Evolutionary conservation across 1,139 yeast genomes (phyloP), one percentile per base, ranked within the genome.

Genomic region (Yamadazyma songkhlaensis): DNA sequence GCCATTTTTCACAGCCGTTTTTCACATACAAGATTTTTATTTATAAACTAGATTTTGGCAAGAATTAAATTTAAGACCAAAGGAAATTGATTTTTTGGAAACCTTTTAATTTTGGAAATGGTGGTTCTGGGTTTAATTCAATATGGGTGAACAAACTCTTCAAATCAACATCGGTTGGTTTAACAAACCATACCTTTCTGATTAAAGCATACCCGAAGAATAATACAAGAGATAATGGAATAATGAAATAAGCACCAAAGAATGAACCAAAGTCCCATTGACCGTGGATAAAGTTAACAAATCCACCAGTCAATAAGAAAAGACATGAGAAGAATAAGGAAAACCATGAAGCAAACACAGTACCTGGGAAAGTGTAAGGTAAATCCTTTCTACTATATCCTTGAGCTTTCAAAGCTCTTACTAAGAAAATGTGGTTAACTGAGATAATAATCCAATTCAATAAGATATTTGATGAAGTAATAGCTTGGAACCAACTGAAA

Each of bases 391-490:
- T 34, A 2, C 60, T 54, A 44, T 59, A 60, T 5, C 68, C 69
- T 49, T 67, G 73, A 25, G 42, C 50, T n/a, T 51, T 56, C 44
- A 67, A 53, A 1, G 72, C 74, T 40, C 54, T 51, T 45, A 72
- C 59, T 49, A 67, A 65, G 32, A 70, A 48, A 29, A 63, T 57
- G 38, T 65, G 62, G 43, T n/a, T 39, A 41, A 50, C 62, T 25
- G 64, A 55, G 34, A 64, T 53, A 24, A 64, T 66, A 42, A 67
- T 64, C 15, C 64, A 58, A 60, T 67, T 61, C 71, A 73, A 66
- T 24, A 65, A 57, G 32, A 67, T 50, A 51, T 63, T 63, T 43
- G 68, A 66, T 24, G 71, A 62, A 26, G 67, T 65, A 31, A 67
- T 57, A 29, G 65, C 53, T 47, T 66, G 72, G 35, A 67, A 53